A percentile compares a stretch with the other conserved stretches of the same genome.
Evolutionary conservation across 2,329 filamentous ascomycete species (phyloP).

Genomic region (Alternaria rosae): DNA sequence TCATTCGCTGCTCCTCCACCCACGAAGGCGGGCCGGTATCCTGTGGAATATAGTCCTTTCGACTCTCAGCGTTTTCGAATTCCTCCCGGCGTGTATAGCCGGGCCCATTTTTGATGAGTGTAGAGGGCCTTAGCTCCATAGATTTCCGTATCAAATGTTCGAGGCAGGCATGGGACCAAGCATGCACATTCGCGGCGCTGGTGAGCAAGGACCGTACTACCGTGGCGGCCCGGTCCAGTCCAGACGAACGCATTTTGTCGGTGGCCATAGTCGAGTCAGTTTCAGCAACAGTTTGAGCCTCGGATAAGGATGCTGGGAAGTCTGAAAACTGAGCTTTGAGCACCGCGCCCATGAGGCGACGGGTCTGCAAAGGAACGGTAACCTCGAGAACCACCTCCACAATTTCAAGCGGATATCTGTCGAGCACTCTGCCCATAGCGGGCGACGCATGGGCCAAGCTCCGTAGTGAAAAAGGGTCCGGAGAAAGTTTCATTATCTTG

Average conservation of each 20-base stretch:
- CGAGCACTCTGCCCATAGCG: constrained; percentile 9
- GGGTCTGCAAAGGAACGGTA: constrained; percentile 7
- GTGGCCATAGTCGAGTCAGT: neutral
- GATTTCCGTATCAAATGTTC: constrained; percentile 16
- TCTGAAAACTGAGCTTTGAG: neutral
- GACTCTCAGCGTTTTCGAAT: constrained; percentile 13
- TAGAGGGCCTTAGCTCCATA: constrained; percentile 10
- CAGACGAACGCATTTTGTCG: neutral
- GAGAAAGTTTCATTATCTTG: constrained; percentile 10
- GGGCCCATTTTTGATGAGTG: neutral
- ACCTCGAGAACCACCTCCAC: constrained; percentile 6
- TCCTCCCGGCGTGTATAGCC: neutral
- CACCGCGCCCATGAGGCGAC: neutral
- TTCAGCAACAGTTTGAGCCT: constrained; percentile 1
- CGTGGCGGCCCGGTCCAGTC: constrained; percentile 2
- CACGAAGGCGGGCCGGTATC: constrained; percentile 12
- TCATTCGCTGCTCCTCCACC: constrained; percentile 16
- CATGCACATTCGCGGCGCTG: constrained; percentile 6
- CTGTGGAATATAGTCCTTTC: constrained; percentile 13
- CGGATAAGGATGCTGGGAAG: neutral
- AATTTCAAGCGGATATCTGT: constrained; percentile 18
- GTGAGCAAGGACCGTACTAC: constrained; percentile 9
- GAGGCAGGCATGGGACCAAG: constrained; percentile 15
- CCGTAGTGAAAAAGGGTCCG: constrained; percentile 8
- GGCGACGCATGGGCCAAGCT: constrained; percentile 13